phyloP scores from a whole-genome alignment of 192 early-diverging fungal species.

The Linnemannia elongata region DNA sequence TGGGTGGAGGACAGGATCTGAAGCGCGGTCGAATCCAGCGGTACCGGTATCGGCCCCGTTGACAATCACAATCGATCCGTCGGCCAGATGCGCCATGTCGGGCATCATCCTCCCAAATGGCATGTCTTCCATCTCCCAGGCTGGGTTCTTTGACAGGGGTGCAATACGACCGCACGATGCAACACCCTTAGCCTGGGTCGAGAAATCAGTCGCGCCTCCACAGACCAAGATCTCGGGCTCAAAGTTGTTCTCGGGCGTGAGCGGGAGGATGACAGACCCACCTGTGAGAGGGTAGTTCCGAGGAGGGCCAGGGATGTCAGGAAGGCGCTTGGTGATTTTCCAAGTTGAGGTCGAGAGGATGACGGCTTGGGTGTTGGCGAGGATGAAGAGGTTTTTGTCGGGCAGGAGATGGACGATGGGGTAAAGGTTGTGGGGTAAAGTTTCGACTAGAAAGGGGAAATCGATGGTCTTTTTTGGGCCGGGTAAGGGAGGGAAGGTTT shows the following conservation, averaged over 20 bases:
- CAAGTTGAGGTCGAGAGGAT: slow-evolving; percentile 61
- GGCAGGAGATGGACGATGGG: slow-evolving; percentile 65
- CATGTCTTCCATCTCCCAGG: slow-evolving; percentile 59
- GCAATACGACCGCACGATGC: slow-evolving; percentile 57
- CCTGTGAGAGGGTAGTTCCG: slow-evolving; percentile 69
- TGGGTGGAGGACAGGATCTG: slow-evolving; percentile 45
- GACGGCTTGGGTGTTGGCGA: slow-evolving; percentile 61
- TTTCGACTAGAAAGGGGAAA: slow-evolving; percentile 57
- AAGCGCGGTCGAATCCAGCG: slow-evolving; percentile 56
- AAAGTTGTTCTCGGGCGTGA: slow-evolving; percentile 48
- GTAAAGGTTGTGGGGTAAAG: slow-evolving; percentile 57
- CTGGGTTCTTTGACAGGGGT: slow-evolving; percentile 36
- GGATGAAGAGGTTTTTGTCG: slow-evolving; percentile 64
- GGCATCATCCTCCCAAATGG: slow-evolving; percentile 56
- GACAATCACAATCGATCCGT: slow-evolving; percentile 45
- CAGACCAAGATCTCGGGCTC: slow-evolving; percentile 57
- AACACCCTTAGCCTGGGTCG: slow-evolving; percentile 40
- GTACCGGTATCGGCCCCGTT: slow-evolving; percentile 53
- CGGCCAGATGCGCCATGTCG: slow-evolving; percentile 50
- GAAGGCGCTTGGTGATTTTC: slow-evolving; percentile 58
- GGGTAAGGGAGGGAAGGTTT: slow-evolving; percentile 51
- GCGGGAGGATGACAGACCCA: slow-evolving; percentile 56
- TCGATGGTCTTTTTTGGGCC: slow-evolving; percentile 50
- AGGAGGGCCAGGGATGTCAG: slow-evolving; percentile 60
- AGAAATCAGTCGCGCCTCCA: slow-evolving; percentile 47